Percentiles rank a stretch among this genome's conserved stretches.
Conservation (phyloP, 768 basidiomycete species). For the Xerocomellus intermedius region DNA sequence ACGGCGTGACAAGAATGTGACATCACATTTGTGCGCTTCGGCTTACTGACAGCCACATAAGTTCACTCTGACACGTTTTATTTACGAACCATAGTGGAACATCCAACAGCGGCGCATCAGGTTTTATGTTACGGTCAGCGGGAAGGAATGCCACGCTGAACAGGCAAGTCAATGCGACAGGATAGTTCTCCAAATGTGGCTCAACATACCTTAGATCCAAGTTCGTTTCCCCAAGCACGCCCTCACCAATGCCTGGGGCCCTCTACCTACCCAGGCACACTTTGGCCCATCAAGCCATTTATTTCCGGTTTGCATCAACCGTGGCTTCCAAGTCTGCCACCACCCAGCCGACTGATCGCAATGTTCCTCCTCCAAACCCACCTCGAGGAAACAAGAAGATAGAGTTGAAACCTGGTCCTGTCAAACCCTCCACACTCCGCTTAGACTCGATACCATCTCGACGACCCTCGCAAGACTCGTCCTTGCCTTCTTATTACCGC, state of each 20-base stretch:
- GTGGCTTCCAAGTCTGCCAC: constrained; percentile 26
- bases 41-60: background rate
- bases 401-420: constrained; percentile 63
- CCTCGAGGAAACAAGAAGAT: constrained; percentile 45
- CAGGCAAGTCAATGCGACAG: constrained; percentile 29
- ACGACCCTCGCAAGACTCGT: constrained; percentile 23
- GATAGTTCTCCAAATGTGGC: background rate
- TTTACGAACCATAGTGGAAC: constrained; percentile 8
- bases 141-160: constrained; percentile 38
- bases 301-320: constrained; percentile 28
- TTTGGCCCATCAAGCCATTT: background rate
- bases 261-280: constrained; percentile 3
- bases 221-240: constrained; percentile 7
- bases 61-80: background rate
- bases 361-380: constrained; percentile 25
- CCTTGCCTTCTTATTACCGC: constrained; percentile 26
- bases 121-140: constrained; percentile 41
- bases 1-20: constrained; percentile 15
- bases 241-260: background rate
- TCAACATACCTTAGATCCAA: constrained; percentile 19
- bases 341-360: constrained; percentile 19
- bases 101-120: constrained; percentile 9
- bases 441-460: constrained; percentile 18
- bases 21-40: background rate
- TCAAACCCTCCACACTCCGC: constrained; percentile 41